phyloP scores from a whole-genome alignment of 2,329 filamentous ascomycete species.

The Cladophialophora yegresii region DNA sequence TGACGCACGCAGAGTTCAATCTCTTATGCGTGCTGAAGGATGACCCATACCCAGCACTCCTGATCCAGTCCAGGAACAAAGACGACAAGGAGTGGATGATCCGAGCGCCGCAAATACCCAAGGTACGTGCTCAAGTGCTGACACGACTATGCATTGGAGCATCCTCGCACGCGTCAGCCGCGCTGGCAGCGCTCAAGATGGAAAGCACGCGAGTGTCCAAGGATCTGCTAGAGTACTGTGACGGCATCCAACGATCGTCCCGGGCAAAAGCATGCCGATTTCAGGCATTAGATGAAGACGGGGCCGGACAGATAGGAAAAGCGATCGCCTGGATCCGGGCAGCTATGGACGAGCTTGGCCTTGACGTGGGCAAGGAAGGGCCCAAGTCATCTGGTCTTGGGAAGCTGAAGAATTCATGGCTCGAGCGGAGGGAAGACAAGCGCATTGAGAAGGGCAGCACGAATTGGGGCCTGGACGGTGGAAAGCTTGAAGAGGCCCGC shows the following conservation, averaged over 20 bases:
- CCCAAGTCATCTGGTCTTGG: slow-evolving; percentile 34
- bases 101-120: slow-evolving; percentile 80
- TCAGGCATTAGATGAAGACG: slow-evolving; percentile 84
- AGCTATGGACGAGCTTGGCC: slow-evolving; percentile 60
- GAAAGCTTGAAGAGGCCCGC: slow-evolving; percentile 77
- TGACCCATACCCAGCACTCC: slow-evolving; percentile 82
- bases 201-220: slow-evolving; percentile 60
- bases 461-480: slow-evolving; percentile 79
- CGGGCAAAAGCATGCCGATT: slow-evolving; percentile 87
- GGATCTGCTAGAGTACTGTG: slow-evolving; percentile 70
- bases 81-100: slow-evolving; percentile 97
- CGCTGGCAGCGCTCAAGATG: slow-evolving; percentile 55
- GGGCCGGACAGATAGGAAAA: slow-evolving; percentile 71
- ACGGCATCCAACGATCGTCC: slow-evolving; percentile 72
- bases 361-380: slow-evolving; percentile 37
- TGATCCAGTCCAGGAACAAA: slow-evolving; percentile 78
- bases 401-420: slow-evolving; percentile 34
- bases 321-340: slow-evolving; percentile 85
- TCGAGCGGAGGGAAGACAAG: slow-evolving; percentile 56
- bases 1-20: slow-evolving; percentile 84
- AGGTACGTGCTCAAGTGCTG: slow-evolving; percentile 84
- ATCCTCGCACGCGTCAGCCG: slow-evolving; percentile 80
- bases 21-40: slow-evolving; percentile 89
- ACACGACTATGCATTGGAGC: slow-evolving; percentile 84
- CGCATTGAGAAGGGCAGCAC: slow-evolving; percentile 65